Conservation (phyloP, 148 eudicot genomes). For the Cornus suecica region DNA sequence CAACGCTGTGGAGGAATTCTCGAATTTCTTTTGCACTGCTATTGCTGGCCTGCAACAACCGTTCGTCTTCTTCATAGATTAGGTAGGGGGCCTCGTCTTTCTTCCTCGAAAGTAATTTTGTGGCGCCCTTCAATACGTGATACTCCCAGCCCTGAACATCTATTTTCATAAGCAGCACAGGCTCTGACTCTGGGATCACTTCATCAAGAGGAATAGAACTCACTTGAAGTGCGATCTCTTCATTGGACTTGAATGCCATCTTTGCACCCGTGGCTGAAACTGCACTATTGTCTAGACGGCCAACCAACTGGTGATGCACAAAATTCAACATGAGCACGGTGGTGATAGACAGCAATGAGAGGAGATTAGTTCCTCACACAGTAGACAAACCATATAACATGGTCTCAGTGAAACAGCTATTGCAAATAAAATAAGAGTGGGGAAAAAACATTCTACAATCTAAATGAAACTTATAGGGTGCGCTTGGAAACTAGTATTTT, state of each 20-base stretch:
- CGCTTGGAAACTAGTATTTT: no score
- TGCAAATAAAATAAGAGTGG: no score
- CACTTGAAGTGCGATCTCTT: conserved; percentile 77
- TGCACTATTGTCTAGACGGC: conserved; percentile 94
- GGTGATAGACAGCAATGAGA: neutral
- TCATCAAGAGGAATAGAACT: conserved; percentile 79
- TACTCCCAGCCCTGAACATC: conserved; percentile 98
- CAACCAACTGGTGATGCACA: conserved; percentile 57
- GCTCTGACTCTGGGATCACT: conserved; percentile 53
- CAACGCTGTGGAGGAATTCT: conserved; percentile 61
- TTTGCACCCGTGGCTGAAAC: conserved; percentile 91
- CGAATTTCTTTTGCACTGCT: conserved; percentile 78
- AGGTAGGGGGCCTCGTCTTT: conserved; percentile 82
- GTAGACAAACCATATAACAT: neutral
- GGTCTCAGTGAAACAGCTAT: neutral
- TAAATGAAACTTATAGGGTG: no score
- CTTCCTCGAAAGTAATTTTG: conserved; percentile 70
- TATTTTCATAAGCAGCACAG: conserved; percentile 60
- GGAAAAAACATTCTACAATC: no score
- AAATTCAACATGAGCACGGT: conserved; percentile 5
- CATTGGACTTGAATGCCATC: conserved; percentile 86
- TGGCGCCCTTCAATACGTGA: conserved; percentile 89
- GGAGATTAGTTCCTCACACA: neutral
- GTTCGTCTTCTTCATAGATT: conserved; percentile 94
- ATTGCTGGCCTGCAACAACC: conserved; percentile 86